Base-by-base conservation (phyloP, 2,329 filamentous ascomycete genomes). In the Sporothrix pallida region DNA sequence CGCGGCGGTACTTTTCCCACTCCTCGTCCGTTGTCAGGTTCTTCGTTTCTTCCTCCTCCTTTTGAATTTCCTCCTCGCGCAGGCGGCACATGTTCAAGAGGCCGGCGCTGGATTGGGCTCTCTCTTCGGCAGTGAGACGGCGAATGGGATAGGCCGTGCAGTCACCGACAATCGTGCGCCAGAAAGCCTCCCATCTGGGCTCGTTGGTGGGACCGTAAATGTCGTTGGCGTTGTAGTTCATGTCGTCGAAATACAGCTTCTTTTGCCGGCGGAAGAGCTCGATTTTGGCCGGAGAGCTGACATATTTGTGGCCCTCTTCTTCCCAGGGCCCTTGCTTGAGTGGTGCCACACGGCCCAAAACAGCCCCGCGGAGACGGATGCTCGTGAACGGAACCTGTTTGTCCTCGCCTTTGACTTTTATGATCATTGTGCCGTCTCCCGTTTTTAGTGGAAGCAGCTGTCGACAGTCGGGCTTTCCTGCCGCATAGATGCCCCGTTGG, bases 131-230 rank as follows among this genome's bases (percentile, higher is more conserved):
- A 9, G 26, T 23, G 7, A 72, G 65, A 6, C 73, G 65, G 10
- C 23, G 17, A 48, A 72, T 65, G 48, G 70, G 73, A 31, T 71
- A 71, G 9, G 74, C 71, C 46, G 17, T 72, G 71, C 75, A 74
- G 73, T 75, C 75, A 56, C 31, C 71, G 9, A 37, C 26, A 20
- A 71, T n/a, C 4, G 73, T 75, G 63, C 73, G 75, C 71, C 73
- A 74, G 20, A 74, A 73, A 1, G 74, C 74, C 4, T 72, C 65
- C 23, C n/a, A 56, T 7, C 23, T 44, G 1, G 42, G 56, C n/a
- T 75, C 74, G 5, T 72, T 70, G 0, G 74, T 74, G 17, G 72
- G 13, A 2, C 17, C 23, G 44, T 72, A 72, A 3, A 23, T 20
- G 37, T 9, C 13, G 15, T 23, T 31, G 1, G 23, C 20, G 9